A percentile compares a stretch with the other conserved stretches of the same genome.
Evolutionary conservation across 805 yeast species (phyloP).

Genomic region (Starmerella ratchasimensis): DNA sequence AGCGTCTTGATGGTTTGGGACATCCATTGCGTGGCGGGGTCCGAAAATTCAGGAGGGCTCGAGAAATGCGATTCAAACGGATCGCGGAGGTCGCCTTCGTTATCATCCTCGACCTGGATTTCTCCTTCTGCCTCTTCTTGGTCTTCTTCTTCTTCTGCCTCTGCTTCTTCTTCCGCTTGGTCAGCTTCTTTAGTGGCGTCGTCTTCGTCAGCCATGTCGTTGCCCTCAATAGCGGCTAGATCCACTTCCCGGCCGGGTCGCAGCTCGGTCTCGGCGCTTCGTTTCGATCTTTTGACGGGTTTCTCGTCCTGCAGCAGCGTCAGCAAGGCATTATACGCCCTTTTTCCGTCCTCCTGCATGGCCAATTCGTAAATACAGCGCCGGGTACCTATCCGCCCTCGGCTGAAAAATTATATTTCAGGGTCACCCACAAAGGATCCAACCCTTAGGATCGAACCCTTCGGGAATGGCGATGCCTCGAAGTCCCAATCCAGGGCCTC

Average conservation of each 20-base stretch:
- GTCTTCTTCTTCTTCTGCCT: conserved; percentile 10
- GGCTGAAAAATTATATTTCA: no score
- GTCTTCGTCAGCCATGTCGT: conserved; percentile 13
- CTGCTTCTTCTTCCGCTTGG: conserved; percentile 4
- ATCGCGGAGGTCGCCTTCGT: conserved; percentile 37
- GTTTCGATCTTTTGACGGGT: conserved; percentile 22
- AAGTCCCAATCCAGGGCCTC: no score
- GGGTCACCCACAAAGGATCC: no score
- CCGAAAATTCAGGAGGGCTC: conserved; percentile 27
- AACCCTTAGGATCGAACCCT: no score
- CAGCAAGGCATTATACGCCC: conserved; percentile 53
- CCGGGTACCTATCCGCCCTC: no score
- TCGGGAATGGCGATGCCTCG: no score
- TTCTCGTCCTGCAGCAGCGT: conserved; percentile 36
- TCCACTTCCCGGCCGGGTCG: conserved; percentile 16
- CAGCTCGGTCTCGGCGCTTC: conserved; percentile 1
- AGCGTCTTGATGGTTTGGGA: conserved; percentile 16
- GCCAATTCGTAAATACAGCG: no score
- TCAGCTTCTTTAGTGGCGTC: no score
- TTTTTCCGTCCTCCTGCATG: conserved; percentile 12
- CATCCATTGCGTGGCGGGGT: conserved; percentile 21
- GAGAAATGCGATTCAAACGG: conserved; percentile 72
- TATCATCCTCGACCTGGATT: conserved; percentile 29
- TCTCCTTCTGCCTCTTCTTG: conserved; percentile 21
- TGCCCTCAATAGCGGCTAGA: conserved; percentile 20